Evolutionary conservation across 1,139 yeast species (phyloP), one percentile per base, ranked within the genome.

Genomic region (Pichia norvegensis): DNA sequence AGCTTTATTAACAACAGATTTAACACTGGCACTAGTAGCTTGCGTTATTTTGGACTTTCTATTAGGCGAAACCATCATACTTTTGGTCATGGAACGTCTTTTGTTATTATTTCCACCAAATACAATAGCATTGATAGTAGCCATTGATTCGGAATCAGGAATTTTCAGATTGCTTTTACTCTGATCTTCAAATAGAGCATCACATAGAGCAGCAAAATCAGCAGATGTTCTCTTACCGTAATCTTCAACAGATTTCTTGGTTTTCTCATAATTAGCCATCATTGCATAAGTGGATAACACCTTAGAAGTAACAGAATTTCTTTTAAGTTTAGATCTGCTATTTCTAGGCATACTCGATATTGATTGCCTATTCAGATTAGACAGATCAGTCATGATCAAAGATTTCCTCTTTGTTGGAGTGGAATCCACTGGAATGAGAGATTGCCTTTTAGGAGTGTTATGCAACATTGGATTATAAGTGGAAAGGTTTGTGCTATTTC

Each of bases 211-310:
- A 11, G 88, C 92, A 67, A 83, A 83, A 47, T 85, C 84, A 13
- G 86, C 81, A 33, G 86, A 79, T 2, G 88, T 81, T 64, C 92
- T 73, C 65, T 78, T 81, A 17, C 87, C 79, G 61, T 79, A 86
- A 56, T 77, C 79, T 55, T 81, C 85, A 67, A 81, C 76, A 55
- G 77, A 77, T 57, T 79, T 84, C 80, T 86, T 78, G 50, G 79
- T 84, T 41, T 76, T 71, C 21, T 61, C 64, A 35, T 52, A 46
- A 47, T 78, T 77, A 1, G 85, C 73, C 52, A 82, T 67, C 59
- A 79, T 81, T 29, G 90, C 85, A 60, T 83, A 83, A 0, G 86
- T 78, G 0, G 87, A 74, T 48, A 83, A 71, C 50, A 83, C 65
- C 56, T 79, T 82, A 48, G 84, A 70, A 1, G 90, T 82, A 35